phyloP scores from a whole-genome alignment of 371 early-diverging fungal genomes.

The Amoeboradix gromovi region DNA sequence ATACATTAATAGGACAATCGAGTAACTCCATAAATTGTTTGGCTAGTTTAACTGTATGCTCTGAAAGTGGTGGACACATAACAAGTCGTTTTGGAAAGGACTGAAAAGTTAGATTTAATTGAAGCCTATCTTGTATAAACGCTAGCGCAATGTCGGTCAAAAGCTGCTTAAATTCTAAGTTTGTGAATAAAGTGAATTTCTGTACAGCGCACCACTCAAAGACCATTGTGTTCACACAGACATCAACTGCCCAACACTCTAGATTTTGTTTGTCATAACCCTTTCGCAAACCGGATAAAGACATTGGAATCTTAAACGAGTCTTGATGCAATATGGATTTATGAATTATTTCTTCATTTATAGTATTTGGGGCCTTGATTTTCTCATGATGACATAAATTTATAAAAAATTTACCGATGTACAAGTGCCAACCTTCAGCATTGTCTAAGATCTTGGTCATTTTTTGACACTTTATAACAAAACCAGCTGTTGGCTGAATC shows the following conservation, averaged over 20 bases:
- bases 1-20: background rate
- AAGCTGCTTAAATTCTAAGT: background rate
- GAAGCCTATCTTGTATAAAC: background rate
- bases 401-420: background rate
- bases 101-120: background rate
- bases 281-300: background rate
- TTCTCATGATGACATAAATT: background rate
- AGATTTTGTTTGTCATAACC: background rate
- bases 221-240: background rate
- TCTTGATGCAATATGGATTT: background rate
- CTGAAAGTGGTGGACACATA: background rate
- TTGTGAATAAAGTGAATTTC: background rate
- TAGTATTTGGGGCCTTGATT: background rate
- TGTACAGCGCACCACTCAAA: background rate
- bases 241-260: background rate
- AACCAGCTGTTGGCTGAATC: background rate
- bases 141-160: background rate
- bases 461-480: background rate
- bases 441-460: background rate
- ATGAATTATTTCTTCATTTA: background rate
- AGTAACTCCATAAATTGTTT: background rate
- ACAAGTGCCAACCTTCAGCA: background rate
- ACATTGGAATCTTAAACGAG: background rate
- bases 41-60: background rate
- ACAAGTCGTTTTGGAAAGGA: background rate